Base-by-base conservation (phyloP, 2,329 filamentous ascomycete species). In the Byssoonygena ceratinophila region DNA sequence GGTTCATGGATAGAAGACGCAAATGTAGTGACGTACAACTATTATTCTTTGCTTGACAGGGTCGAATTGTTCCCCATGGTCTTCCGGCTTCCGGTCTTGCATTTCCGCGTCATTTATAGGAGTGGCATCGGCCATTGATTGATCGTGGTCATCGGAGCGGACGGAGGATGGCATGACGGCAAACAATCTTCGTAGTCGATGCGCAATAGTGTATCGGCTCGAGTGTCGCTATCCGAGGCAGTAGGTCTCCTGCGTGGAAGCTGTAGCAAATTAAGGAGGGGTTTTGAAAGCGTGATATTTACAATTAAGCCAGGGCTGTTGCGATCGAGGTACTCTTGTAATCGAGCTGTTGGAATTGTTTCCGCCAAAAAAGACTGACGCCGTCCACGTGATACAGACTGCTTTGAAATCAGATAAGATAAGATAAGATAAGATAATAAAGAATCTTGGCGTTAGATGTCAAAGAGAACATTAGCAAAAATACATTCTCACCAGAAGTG, bases 21-120 rank as follows among this genome's bases (percentile, higher is more conserved):
- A n/a, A n/a, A 16, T 31, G 23, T 11, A 5, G 20, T 29, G 16
- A 47, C 57, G 43, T 66, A 85, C 82, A 64, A 85, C 79, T 58
- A 76, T 74, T 43, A 85, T 80, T 59, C 80, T 73, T 68, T 81
- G 80, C 47, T 70, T 66, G 8, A 67, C 66, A 4, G 57, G 52
- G 55, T 77, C 73, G 51, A 76, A 74, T 18, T 71, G 67, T 23
- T 74, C 68, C 12, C 72, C 69, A 55, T 76, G 73, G 20, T 70
- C 66, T 46, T 76, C 73, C 52, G 76, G 73, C 47, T 76, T 74
- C 23, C 74, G 67, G 8, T 72, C 69, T 16, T 75, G 70, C 37
- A 73, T 68, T 49, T 58, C 47, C 31, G 36, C 58, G 18, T 63
- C 57, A 9, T 63, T 57, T 27, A 59, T 55, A 12, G 37, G 46